Percentiles rank a stretch among this genome's conserved stretches.
Conservation (phyloP, 192 early-diverging fungal species). For the Backusella mclennaniae region DNA sequence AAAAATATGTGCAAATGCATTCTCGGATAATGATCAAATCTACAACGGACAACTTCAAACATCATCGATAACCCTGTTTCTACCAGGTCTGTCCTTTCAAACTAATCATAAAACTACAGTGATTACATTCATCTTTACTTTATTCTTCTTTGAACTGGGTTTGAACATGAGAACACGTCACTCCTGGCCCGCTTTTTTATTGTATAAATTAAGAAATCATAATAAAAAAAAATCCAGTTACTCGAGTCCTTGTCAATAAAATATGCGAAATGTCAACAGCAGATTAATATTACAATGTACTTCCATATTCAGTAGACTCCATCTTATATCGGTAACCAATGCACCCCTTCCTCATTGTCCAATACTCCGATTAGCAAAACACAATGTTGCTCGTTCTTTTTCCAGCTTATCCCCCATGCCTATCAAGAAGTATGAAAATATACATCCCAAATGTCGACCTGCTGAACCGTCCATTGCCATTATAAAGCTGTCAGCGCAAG, state of each 20-base stretch:
- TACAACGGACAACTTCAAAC: neutral
- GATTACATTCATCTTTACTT: neutral
- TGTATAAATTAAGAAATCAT: neutral
- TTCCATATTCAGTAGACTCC: neutral
- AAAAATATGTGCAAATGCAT: too few species aligned
- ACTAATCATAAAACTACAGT: neutral
- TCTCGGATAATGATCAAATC: neutral
- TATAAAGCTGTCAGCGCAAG: neutral
- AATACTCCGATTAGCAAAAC: neutral
- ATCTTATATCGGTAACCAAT: neutral
- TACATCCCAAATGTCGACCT: neutral
- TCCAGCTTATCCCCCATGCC: neutral
- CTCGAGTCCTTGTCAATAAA: slow-evolving; percentile 5
- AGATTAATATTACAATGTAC: slow-evolving; percentile 1
- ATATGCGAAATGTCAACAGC: slow-evolving; percentile 1
- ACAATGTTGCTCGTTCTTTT: neutral
- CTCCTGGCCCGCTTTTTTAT: neutral
- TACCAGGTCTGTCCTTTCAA: neutral
- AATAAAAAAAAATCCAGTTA: neutral
- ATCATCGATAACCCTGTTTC: neutral
- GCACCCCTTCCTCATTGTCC: neutral
- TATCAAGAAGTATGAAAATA: neutral
- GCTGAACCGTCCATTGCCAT: slow-evolving; percentile 13
- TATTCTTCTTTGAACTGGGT: neutral
- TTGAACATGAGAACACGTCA: neutral